These are phyloP conservation scores for Nakazawaea pomicola DNA, from an alignment of 805 yeast genomes.

Conservation along the genomic window DNA sequence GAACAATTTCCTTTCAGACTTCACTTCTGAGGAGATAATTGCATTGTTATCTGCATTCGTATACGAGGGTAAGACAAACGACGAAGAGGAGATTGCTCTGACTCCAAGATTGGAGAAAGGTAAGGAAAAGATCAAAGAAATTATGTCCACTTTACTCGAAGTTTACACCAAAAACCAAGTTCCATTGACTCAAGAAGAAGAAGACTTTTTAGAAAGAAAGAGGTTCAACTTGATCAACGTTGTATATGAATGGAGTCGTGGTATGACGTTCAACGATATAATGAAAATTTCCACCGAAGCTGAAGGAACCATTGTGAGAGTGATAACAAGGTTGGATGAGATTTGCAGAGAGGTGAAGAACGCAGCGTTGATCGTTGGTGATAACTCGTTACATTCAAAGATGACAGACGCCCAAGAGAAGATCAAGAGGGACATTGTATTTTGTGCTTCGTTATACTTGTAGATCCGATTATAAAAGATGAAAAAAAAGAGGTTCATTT, in stretches of 20 bases:
- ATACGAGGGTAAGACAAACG: constrained; percentile 74
- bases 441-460: constrained; percentile 85
- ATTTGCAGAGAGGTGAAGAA: constrained; percentile 91
- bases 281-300: constrained; percentile 86
- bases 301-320: constrained; percentile 96
- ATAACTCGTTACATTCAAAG: constrained; percentile 80
- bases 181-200: constrained; percentile 76
- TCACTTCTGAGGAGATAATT: constrained; percentile 95
- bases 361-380: constrained; percentile 93
- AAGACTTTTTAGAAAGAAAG: constrained; percentile 73
- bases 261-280: constrained; percentile 84
- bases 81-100: constrained; percentile 54
- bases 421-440: constrained; percentile 94
- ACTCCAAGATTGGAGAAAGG: constrained; percentile 83
- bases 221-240: constrained; percentile 90
- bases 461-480: neutral
- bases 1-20: constrained; percentile 88
- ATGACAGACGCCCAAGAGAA: constrained; percentile 91
- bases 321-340: constrained; percentile 90
- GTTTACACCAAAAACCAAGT: constrained; percentile 68
- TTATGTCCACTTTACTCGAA: constrained; percentile 56
- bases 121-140: constrained; percentile 58
- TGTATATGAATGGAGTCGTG: constrained; percentile 98
- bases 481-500: no score
- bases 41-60: constrained; percentile 90